Evolutionary conservation across 768 basidiomycete genomes (phyloP).

Genomic region (Fistulinella prunicolor): DNA sequence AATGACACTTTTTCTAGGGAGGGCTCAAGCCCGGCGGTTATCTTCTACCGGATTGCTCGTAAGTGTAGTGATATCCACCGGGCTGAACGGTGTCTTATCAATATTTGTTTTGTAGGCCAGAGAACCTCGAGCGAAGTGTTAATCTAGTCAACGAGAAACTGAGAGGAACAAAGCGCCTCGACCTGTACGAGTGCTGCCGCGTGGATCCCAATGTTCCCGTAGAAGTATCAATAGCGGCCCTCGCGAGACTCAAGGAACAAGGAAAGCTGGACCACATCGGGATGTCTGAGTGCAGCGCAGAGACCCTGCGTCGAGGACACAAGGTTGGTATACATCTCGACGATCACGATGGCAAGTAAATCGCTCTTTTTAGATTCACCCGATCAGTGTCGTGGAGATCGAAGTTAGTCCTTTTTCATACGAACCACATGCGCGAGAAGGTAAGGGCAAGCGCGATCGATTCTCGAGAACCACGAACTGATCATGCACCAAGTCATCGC

Average conservation of each 20-base stretch:
- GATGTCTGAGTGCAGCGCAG: constrained; percentile 50
- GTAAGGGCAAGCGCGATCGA: constrained; percentile 13
- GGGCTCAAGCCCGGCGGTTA: neutral
- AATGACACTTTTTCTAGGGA: constrained; percentile 9
- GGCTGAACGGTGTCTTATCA: neutral
- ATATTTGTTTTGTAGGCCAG: constrained; percentile 17
- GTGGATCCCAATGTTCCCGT: constrained; percentile 41
- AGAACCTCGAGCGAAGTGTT: constrained; percentile 46
- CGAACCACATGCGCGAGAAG: constrained; percentile 47
- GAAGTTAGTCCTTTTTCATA: constrained; percentile 62
- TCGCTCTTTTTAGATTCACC: constrained; percentile 41
- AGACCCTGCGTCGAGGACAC: constrained; percentile 42
- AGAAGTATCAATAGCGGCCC: constrained; percentile 44
- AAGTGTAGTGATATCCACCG: constrained; percentile 3
- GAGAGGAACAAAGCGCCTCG: constrained; percentile 53
- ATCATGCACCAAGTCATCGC: constrained; percentile 41
- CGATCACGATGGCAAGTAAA: neutral
- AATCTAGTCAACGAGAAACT: constrained; percentile 41
- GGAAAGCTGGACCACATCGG: constrained; percentile 52
- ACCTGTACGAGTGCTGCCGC: constrained; percentile 55
- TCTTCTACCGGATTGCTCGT: constrained; percentile 27
- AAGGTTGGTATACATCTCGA: constrained; percentile 7
- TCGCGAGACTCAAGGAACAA: constrained; percentile 36
- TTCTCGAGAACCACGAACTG: neutral
- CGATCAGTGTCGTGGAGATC: constrained; percentile 61